These are phyloP conservation scores for Leccinum uliginosum DNA, from an alignment of 768 basidiomycete species.

Conservation along the genomic window DNA sequence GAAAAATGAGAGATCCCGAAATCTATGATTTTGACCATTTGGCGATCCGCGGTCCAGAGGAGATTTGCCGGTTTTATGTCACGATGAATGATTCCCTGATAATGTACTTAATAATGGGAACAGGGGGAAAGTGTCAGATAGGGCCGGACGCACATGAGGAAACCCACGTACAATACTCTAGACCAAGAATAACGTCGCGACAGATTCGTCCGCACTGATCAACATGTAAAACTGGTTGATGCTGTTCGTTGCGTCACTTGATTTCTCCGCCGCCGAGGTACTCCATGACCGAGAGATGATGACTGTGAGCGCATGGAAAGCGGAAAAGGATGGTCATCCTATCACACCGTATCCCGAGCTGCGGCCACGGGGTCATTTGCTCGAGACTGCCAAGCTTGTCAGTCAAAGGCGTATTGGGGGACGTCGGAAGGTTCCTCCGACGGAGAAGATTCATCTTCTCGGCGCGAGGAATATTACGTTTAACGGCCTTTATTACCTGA, in stretches of 20 bases:
- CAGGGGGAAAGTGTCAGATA: constrained; percentile 1
- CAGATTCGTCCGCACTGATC: constrained; percentile 83
- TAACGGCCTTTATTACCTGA: constrained; percentile 79
- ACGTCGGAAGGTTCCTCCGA: constrained; percentile 41
- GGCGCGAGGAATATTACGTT: constrained; percentile 66
- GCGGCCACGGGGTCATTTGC: constrained; percentile 41
- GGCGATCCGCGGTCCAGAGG: constrained; percentile 81
- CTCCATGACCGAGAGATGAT: constrained; percentile 74
- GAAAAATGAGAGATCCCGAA: constrained; percentile 98
- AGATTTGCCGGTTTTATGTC: constrained; percentile 99
- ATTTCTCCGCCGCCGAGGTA: constrained; percentile 95
- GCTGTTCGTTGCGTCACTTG: constrained; percentile 68
- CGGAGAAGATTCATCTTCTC: constrained; percentile 56
- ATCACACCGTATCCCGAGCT: constrained; percentile 30
- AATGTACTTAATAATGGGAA: constrained; percentile 62
- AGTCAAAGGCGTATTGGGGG: constrained; percentile 51
- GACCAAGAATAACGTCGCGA: constrained; percentile 88
- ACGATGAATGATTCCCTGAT: constrained; percentile 97
- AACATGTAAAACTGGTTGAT: constrained; percentile 74
- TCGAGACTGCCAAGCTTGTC: constrained; percentile 71
- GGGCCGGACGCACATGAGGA: constrained; percentile 3
- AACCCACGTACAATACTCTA: constrained; percentile 82
- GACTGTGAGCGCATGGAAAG: constrained; percentile 18
- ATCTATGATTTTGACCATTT: constrained; percentile 93
- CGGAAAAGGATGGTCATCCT: constrained; percentile 15